These are phyloP conservation scores for Phytophthora uliginosa DNA, from an alignment of 352 stramenopile species.

Conservation along the genomic window DNA sequence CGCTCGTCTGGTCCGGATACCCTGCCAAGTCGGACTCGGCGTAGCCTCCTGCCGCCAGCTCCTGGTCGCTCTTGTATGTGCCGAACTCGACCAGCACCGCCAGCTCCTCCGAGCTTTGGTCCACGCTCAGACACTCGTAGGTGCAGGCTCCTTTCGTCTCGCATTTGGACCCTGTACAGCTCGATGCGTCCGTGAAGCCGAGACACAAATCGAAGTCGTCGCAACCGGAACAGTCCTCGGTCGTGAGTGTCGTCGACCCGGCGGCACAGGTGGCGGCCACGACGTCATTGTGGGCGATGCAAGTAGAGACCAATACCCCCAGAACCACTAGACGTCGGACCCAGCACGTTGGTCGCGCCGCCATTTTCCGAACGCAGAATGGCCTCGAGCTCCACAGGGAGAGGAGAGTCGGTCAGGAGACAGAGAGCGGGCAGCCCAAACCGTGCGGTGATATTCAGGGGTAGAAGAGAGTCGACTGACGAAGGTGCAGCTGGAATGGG, in stretches of 20 bases:
- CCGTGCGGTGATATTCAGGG: not conserved
- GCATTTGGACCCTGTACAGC: conserved; percentile 33
- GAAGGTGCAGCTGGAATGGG: conserved; percentile 20
- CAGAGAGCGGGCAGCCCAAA: conserved; percentile 17
- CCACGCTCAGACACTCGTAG: conserved; percentile 36
- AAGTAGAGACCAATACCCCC: not conserved
- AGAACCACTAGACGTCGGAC: conserved; percentile 1
- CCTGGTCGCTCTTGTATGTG: conserved; percentile 38
- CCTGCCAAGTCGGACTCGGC: conserved; percentile 11
- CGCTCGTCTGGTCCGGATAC: conserved; percentile 34
- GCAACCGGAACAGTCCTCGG: conserved; percentile 29
- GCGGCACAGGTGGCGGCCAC: conserved; percentile 13
- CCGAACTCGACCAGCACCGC: conserved; percentile 37
- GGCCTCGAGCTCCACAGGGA: not conserved
- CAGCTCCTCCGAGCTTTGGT: conserved; percentile 25
- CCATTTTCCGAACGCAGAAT: conserved; percentile 11
- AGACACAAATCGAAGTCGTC: conserved; percentile 34
- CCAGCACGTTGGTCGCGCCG: not conserved
- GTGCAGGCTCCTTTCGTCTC: conserved; percentile 31
- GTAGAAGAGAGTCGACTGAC: conserved; percentile 25
- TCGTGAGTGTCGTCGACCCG: conserved; percentile 31
- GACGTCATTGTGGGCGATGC: not conserved
- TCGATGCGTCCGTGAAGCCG: conserved; percentile 29
- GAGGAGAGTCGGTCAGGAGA: conserved; percentile 14
- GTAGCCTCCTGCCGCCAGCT: conserved; percentile 29